Base-by-base conservation (phyloP, 1,284 basidiomycete species). In the Clitocybe nebularis region DNA sequence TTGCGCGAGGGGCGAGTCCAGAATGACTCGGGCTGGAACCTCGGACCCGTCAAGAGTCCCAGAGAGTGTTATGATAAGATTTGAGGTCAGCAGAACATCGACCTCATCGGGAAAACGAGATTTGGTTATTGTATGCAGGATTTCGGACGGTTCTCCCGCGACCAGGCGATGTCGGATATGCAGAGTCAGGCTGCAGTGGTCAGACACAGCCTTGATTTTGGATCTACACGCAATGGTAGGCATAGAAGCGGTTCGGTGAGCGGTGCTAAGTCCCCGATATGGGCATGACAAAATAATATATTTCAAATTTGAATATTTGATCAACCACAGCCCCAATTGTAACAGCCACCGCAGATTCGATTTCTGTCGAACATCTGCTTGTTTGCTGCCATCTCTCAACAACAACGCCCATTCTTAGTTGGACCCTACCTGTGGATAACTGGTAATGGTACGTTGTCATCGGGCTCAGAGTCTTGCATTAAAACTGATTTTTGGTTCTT, bases 61-160 rank as follows among this genome's bases (percentile, higher is more conserved):
- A 44, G 74, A 68, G 46, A 87, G 53, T 7, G 70, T 66, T 45
- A 88, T 54, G 22, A 66, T 52, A 33, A 87, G 55, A 55, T 72
- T 69, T 7, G 78, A 73, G 22, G 68, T 58, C 30, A 75, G 62
- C 41, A 75, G 54, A 17, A 84, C 65, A 54, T 81, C 76, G 28
- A 82, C 53, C 35, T 66, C 55, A 19, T 68, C 65, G 14, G 77
- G 75, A 20, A 76, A 52, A 29, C 56, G 44, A 55, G 67, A 41
- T 60, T 64, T 51, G 58, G 60, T 69, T 40, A 68, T 46, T 37
- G 43, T 50, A 48, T 58, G 46, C 7, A 61, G 40, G 2, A 43
- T 42, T 9, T 62, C 55, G 5, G 71, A 67, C 0, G 68, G 59
- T 2, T 57, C 46, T n/a, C 63, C 67, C 11, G 67, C 49, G 8